Base-by-base conservation (phyloP, 768 basidiomycete genomes). In the Trametes cingulata region DNA sequence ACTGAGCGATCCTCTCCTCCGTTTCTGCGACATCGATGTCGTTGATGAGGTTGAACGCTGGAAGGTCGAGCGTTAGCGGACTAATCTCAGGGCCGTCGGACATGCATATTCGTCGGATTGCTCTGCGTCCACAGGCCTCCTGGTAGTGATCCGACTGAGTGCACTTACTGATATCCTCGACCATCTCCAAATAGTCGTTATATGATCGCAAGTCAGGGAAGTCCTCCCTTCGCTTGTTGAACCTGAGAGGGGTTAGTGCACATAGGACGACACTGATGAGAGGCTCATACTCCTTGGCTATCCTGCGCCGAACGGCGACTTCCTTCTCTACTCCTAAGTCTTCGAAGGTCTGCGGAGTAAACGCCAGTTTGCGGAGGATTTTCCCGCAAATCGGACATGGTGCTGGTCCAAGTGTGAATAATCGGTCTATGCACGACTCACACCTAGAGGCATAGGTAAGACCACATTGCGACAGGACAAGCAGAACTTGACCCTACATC, bases 171-270 rank as follows among this genome's bases (percentile, higher is more conserved):
- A 98, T 88, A 67, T 97, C 93, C 75, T 99, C 96, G 2, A 95
- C 94, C 72, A 93, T 86, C 73, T 99, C 95, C 12, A 99, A 82
- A 71, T 98, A 98, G 71, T 98, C 91, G 68, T 99, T 97, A 74
- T 95, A 98, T 15, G 84, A 80, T 12, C 83, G 80, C 41, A 92
- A 78, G 70, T 88, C 86, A 0, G 75, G 74, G 71, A 99, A 99
- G 73, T 99, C 97, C 55, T 95, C 92, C 41, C 86, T 77, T 29
- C 88, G 83, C 75, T 98, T 98, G 74, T 98, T 98, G 73, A 98
- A 98, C 66, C 95, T 98, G 63, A 39, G 45, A 33, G 37, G 14
- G 19, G 47, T 57, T 58, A 65, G 29, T 27, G 33, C 10, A 10
- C 6, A 10, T 17, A 9, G 17, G 25, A 10, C 24, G 20, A 7